These are phyloP conservation scores for Aspergillus sp. DNA, from an alignment of 2,329 filamentous ascomycete genomes.

Conservation along the genomic window DNA sequence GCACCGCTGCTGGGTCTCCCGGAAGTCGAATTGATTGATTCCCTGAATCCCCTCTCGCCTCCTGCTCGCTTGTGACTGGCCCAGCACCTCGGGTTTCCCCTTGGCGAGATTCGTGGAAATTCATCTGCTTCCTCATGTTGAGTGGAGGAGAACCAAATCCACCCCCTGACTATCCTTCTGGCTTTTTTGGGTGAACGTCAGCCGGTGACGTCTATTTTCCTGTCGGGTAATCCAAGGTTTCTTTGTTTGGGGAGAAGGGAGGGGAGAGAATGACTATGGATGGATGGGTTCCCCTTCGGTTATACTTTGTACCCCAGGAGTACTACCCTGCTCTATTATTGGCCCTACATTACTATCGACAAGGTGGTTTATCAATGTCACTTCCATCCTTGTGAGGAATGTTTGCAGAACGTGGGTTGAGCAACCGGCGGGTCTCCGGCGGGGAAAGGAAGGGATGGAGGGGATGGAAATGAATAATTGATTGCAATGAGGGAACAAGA, in stretches of 20 bases:
- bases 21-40: neutral
- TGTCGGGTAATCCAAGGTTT: neutral
- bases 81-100: neutral
- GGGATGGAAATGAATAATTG: neutral
- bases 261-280: too few relatives aligned
- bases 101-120: slow-evolving; percentile 5
- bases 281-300: neutral
- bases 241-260: neutral
- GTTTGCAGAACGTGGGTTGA: slow-evolving; percentile 3
- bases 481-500: neutral
- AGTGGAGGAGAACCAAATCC: neutral
- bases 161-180: slow-evolving; percentile 29
- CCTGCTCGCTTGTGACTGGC: slow-evolving; percentile 4
- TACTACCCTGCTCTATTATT: too few relatives aligned
- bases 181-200: slow-evolving; percentile 26
- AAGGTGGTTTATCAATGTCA: neutral
- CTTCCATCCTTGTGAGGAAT: neutral
- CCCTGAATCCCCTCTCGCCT: neutral
- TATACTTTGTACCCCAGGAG: neutral
- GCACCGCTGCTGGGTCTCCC: slow-evolving; percentile 3
- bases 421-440: neutral
- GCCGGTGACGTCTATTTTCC: slow-evolving; percentile 2
- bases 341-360: neutral
- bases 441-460: neutral
- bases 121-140: neutral